A percentile compares a stretch with the other conserved stretches of the same genome.
These are phyloP conservation scores for Xylaria multiplex DNA, from an alignment of 2,329 filamentous ascomycete genomes.

Conservation along the genomic window DNA sequence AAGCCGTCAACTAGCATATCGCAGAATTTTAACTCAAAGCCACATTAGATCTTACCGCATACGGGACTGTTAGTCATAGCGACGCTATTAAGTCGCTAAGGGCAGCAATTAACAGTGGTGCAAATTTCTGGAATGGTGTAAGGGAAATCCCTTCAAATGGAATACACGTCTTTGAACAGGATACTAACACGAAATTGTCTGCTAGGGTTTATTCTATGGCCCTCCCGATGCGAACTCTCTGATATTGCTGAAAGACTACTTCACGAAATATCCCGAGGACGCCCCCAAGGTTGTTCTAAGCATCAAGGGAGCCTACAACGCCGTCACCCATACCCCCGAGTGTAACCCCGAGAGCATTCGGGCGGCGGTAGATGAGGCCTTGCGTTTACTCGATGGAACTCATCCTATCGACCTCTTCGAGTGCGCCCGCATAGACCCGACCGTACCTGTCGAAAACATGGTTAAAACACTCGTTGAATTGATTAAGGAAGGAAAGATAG, in stretches of 20 bases:
- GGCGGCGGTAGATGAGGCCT: constrained; percentile 57
- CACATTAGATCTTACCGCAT: neutral
- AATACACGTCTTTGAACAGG: neutral
- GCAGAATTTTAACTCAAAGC: neutral
- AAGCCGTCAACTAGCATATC: neutral
- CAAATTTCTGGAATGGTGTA: constrained; percentile 33
- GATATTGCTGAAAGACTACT: constrained; percentile 61
- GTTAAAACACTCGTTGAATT: constrained; percentile 45
- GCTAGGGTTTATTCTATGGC: constrained; percentile 52
- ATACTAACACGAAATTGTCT: neutral
- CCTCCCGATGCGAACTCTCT: constrained; percentile 56
- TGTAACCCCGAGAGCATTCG: constrained; percentile 51
- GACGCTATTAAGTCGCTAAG: constrained; percentile 22
- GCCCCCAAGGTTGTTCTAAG: constrained; percentile 60
- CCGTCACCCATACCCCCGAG: constrained; percentile 52
- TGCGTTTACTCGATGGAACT: constrained; percentile 55
- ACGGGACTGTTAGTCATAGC: neutral
- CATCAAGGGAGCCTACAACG: constrained; percentile 59
- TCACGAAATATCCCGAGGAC: constrained; percentile 61
- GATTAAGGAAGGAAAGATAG: constrained; percentile 48
- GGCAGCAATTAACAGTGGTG: constrained; percentile 30
- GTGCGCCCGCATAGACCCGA: constrained; percentile 57
- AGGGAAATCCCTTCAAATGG: neutral
- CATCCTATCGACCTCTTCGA: constrained; percentile 62
- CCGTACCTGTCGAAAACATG: constrained; percentile 48